These are phyloP conservation scores for Sporothrix brunneoviolacea DNA, from an alignment of 2,329 filamentous ascomycete genomes.

Conservation along the genomic window DNA sequence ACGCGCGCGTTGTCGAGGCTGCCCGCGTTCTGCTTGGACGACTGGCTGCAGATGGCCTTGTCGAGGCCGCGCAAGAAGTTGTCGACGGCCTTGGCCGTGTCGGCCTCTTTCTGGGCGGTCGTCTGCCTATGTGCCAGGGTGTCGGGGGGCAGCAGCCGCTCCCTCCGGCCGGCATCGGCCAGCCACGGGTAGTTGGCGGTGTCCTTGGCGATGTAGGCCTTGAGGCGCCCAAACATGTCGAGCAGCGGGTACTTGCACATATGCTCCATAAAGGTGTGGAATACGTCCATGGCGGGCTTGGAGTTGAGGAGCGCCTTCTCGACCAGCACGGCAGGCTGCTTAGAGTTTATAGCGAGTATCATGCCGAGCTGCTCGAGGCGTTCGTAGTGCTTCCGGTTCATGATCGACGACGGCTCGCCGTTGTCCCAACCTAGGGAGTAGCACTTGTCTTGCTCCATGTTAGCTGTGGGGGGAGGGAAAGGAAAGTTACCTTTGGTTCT, in stretches of 20 bases:
- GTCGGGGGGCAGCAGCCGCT: too few relatives aligned
- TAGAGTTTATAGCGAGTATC: not conserved
- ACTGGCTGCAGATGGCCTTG: not conserved
- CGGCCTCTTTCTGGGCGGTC: too few relatives aligned
- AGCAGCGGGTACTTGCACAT: too few relatives aligned
- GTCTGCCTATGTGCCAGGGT: not conserved
- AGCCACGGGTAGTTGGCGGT: not conserved
- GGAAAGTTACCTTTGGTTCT: too few relatives aligned
- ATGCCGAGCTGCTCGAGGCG: slow-evolving; percentile 8
- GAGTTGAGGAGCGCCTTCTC: not conserved
- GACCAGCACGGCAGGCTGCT: not conserved
- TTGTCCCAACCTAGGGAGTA: not conserved
- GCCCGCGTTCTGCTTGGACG: not conserved
- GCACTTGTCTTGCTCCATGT: not conserved
- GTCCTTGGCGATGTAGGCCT: too few relatives aligned
- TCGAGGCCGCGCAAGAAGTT: not conserved
- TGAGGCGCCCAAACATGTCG: too few relatives aligned
- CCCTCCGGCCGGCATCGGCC: not conserved
- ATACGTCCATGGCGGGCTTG: not conserved
- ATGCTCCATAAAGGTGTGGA: not conserved
- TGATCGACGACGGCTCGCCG: not conserved
- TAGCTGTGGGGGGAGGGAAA: not conserved
- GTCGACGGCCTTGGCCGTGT: not conserved
- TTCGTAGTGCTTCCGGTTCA: not conserved
- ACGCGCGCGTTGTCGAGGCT: not conserved